Conservation (phyloP, 2,329 filamentous ascomycete species). For the Cercospora nicotianae region DNA sequence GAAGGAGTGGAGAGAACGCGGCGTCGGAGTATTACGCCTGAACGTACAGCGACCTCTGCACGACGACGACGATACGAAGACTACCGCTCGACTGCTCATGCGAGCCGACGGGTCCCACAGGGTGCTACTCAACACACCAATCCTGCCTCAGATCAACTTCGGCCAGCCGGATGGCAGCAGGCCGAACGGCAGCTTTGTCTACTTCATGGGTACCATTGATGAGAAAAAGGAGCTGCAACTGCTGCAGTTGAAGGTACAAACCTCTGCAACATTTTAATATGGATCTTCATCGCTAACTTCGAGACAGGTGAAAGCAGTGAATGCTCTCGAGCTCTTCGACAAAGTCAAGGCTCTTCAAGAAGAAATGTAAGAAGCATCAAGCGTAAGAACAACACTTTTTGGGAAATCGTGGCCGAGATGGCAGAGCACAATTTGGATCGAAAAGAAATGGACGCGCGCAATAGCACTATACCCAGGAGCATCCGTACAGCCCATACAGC, state of each 20-base stretch:
- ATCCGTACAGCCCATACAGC: background rate
- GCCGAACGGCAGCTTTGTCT: constrained; percentile 68
- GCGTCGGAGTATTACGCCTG: constrained; percentile 78
- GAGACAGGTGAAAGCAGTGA: constrained; percentile 46
- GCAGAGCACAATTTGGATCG: background rate
- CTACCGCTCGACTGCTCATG: constrained; percentile 74
- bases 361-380: constrained; percentile 36
- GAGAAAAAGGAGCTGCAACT: constrained; percentile 53
- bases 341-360: constrained; percentile 45
- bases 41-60: constrained; percentile 62
- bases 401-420: background rate
- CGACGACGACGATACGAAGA: constrained; percentile 53
- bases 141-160: constrained; percentile 77
- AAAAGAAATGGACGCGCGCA: background rate
- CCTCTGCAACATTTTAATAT: background rate
- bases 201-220: constrained; percentile 60
- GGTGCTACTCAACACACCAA: constrained; percentile 79
- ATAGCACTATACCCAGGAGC: background rate
- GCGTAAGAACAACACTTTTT: background rate
- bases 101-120: constrained; percentile 86
- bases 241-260: constrained; percentile 57
- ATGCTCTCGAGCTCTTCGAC: constrained; percentile 50
- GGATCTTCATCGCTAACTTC: background rate
- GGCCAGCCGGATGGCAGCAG: constrained; percentile 63
- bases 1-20: constrained; percentile 85